Evolutionary conservation across 1,284 basidiomycete species (phyloP).

Genomic region (Rhizoctonia solani): DNA sequence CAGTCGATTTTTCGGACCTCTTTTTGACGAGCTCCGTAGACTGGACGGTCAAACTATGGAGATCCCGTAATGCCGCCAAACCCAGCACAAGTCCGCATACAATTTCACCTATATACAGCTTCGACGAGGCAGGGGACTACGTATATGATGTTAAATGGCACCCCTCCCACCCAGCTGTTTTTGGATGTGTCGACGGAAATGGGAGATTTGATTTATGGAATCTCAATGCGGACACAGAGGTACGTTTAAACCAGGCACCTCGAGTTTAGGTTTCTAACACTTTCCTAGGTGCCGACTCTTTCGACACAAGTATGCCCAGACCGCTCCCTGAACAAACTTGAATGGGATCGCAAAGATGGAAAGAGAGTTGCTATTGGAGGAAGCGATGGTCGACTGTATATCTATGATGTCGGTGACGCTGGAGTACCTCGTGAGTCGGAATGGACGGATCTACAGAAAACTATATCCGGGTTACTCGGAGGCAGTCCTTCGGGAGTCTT

Average conservation of each 20-base stretch:
- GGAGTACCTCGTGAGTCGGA: constrained; percentile 81
- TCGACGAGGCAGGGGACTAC: constrained; percentile 96
- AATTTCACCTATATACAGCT: constrained; percentile 80
- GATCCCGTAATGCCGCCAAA: constrained; percentile 70
- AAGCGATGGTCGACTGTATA: constrained; percentile 88
- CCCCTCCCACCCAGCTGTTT: constrained; percentile 89
- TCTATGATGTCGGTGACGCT: constrained; percentile 94
- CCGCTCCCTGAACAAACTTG: constrained; percentile 90
- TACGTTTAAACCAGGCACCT: constrained; percentile 48
- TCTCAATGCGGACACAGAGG: constrained; percentile 92
- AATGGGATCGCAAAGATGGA: constrained; percentile 89
- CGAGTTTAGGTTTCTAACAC: not conserved
- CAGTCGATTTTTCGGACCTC: constrained; percentile 92
- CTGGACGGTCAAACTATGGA: constrained; percentile 97
- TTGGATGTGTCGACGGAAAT: constrained; percentile 91
- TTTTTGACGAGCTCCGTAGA: constrained; percentile 91
- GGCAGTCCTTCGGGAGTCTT: constrained; percentile 38
- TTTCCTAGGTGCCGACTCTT: constrained; percentile 71
- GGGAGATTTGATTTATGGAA: constrained; percentile 98
- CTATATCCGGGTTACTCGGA: constrained; percentile 59
- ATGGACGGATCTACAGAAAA: constrained; percentile 88
- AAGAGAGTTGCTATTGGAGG: constrained; percentile 85
- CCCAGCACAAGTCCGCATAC: constrained; percentile 57
- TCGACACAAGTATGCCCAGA: constrained; percentile 72
- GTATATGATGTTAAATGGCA: constrained; percentile 99